Conservation (phyloP, 2,329 filamentous ascomycete species). For the Pseudovirgaria hyperparasitica region DNA sequence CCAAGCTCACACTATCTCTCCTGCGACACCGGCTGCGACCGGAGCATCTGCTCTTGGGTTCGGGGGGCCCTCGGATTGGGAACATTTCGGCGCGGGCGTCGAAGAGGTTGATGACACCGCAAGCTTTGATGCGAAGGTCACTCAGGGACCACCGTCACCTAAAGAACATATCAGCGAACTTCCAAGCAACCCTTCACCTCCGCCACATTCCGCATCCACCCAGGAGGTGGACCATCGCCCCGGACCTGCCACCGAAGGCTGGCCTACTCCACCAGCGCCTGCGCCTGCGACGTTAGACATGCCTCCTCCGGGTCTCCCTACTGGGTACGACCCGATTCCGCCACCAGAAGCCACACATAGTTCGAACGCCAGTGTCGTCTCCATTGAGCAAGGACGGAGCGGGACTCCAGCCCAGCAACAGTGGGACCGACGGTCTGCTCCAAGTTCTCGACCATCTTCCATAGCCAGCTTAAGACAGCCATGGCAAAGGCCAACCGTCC, state of each 20-base stretch:
- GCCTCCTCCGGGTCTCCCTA: slow-evolving; percentile 3
- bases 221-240: not conserved
- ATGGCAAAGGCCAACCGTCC: too few relatives aligned
- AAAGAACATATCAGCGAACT: slow-evolving; percentile 17
- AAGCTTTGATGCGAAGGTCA: slow-evolving; percentile 16
- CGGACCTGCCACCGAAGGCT: slow-evolving; percentile 9
- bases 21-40: too few relatives aligned
- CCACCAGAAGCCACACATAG: slow-evolving; percentile 10
- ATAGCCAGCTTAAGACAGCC: too few relatives aligned
- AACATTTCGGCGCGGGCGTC: slow-evolving; percentile 19
- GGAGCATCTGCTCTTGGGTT: slow-evolving; percentile 19
- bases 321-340: slow-evolving; percentile 18
- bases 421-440: too few relatives aligned
- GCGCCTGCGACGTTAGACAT: slow-evolving; percentile 5
- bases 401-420: too few relatives aligned
- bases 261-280: slow-evolving; percentile 18
- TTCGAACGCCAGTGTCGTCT: too few relatives aligned
- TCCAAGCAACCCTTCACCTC: slow-evolving; percentile 13
- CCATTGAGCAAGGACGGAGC: too few relatives aligned
- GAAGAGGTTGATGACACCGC: slow-evolving; percentile 24
- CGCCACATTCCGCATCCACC: slow-evolving; percentile 7
- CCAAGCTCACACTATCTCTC: not conserved
- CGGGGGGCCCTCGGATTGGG: slow-evolving; percentile 26
- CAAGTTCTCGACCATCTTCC: too few relatives aligned
- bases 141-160: slow-evolving; percentile 7